These are phyloP conservation scores for Sanghuangporus weigelae DNA, from an alignment of 1,284 basidiomycete species.

Conservation along the genomic window DNA sequence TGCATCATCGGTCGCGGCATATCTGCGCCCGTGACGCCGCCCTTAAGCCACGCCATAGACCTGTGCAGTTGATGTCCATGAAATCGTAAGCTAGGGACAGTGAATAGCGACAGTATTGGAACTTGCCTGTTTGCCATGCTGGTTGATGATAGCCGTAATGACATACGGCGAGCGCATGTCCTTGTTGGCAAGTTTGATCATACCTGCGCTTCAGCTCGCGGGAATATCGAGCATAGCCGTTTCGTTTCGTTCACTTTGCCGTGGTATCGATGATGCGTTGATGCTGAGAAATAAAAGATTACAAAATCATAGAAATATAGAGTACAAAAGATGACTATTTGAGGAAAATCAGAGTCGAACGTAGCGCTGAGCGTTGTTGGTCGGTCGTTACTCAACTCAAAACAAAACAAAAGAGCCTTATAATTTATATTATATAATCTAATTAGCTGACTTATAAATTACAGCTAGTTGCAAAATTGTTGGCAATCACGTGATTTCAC, in stretches of 20 bases:
- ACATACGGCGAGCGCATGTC: conserved; percentile 68
- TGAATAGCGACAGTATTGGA: background rate
- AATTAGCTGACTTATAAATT: too few relatives aligned
- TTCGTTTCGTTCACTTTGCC: background rate
- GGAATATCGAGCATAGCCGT: too few relatives aligned
- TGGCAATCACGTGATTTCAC: too few relatives aligned
- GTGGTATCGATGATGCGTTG: background rate
- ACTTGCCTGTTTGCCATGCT: conserved; percentile 54
- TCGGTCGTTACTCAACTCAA: too few relatives aligned
- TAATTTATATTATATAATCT: too few relatives aligned
- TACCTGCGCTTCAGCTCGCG: conserved; percentile 69
- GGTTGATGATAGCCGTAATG: conserved; percentile 72
- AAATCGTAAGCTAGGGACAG: background rate
- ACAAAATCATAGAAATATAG: conserved; percentile 7
- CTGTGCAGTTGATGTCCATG: background rate
- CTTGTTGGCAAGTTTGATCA: conserved; percentile 57
- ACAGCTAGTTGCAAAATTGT: too few relatives aligned
- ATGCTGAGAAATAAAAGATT: background rate
- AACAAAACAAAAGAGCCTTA: too few relatives aligned
- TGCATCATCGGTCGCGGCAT: conserved; percentile 37
- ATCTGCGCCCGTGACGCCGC: conserved; percentile 63
- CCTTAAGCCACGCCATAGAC: conserved; percentile 72
- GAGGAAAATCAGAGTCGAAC: too few relatives aligned
- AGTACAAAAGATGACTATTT: background rate
- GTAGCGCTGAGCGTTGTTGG: too few relatives aligned